phyloP scores from a whole-genome alignment of 257 asterid species.

The Primulina tabacum region DNA sequence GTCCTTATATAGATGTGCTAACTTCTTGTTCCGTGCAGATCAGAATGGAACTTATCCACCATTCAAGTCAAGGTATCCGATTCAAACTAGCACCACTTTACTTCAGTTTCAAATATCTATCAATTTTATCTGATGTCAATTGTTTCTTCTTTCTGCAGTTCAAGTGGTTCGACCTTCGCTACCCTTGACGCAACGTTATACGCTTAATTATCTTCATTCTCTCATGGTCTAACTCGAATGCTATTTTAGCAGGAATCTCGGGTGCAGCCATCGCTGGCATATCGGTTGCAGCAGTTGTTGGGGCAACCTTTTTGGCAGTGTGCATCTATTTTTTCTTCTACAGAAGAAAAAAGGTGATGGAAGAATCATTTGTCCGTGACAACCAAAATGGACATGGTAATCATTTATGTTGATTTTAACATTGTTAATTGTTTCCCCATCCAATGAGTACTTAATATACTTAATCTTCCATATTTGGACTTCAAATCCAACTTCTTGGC shows the following conservation, averaged over 20 bases:
- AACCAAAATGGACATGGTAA: constrained; percentile 41
- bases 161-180: constrained; percentile 58
- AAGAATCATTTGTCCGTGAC: constrained; percentile 28
- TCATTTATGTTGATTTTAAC: background rate
- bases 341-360: constrained; percentile 34
- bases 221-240: constrained; percentile 23
- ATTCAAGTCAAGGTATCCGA: constrained; percentile 52
- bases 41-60: constrained; percentile 78
- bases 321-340: constrained; percentile 45
- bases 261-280: constrained; percentile 77
- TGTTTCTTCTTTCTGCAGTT: constrained; percentile 52
- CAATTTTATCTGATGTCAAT: constrained; percentile 28
- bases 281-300: constrained; percentile 52
- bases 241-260: constrained; percentile 54
- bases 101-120: constrained; percentile 1
- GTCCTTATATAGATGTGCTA: constrained; percentile 11
- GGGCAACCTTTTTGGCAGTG: constrained; percentile 35
- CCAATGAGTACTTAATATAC: background rate
- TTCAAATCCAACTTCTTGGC: background rate
- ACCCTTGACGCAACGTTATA: constrained; percentile 15
- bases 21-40: constrained; percentile 54
- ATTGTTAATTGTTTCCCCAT: background rate
- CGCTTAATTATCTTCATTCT: constrained; percentile 2
- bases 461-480: background rate
- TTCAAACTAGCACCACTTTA: constrained; percentile 5